Evolutionary conservation across 169 alveolate species (phyloP), one percentile per base, ranked within the genome.

Genomic region (Eimeria acervulina): DNA sequence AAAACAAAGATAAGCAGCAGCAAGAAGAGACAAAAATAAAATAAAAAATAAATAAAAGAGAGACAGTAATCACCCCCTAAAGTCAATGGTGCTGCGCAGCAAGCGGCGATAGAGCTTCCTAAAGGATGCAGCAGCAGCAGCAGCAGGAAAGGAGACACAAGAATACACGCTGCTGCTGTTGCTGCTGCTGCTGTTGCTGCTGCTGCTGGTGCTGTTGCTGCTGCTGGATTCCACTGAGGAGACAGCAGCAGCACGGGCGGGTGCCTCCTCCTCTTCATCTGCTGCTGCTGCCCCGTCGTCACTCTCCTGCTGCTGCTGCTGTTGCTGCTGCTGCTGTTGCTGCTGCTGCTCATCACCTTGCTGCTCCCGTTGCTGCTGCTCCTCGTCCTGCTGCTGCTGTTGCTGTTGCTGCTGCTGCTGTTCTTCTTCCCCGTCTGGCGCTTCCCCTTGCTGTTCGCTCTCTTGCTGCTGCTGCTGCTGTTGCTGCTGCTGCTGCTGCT

Each of bases 401-500:
- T 61, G 74, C 36, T 61, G 26, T n/a, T 61, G 74, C 74, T 61
- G 74, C 74, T 61, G 74, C 74, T 61, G 74, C 74, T 61, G 74
- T n/a, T 61, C 36, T 21, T 61, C 36, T 21, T 61, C 36, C 36
- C 15, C 74, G 8, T 61, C 74, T 61, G 10, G 74, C 15, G 26
- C 8, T 21, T 23, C 31, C 36, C 38, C 61, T 40, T 78, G 63
- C 33, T 40, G 88, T 28, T 40, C 51, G 1, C 10, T 36, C 55
- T 78, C 36, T 61, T 78, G 66, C 88, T 42, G 51, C 33, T 21
- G 51, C n/a, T 61, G 74, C 74, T 61, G 26, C 74, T n/a, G 36
- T 19, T 61, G 74, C 74, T 61, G 74, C n/a, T 61, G 74, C n/a
- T 61, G 74, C 88, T 78, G 63, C 88, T 40, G 61, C 88, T 78